Evolutionary conservation across 768 basidiomycete species (phyloP).

Genomic region (Rhodotorula babjevae): DNA sequence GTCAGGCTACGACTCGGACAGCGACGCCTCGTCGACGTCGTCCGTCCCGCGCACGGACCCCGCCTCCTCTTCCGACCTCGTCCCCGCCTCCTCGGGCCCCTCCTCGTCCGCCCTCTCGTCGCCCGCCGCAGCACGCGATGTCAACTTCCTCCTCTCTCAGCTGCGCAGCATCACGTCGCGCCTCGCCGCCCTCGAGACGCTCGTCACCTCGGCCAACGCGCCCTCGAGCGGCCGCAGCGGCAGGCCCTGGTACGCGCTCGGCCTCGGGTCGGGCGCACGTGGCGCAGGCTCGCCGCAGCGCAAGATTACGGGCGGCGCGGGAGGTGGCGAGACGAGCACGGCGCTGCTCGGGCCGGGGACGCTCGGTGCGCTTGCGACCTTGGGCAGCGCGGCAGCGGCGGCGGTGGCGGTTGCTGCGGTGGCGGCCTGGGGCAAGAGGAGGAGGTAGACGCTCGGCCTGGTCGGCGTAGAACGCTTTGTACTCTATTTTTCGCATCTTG

Average conservation of each 20-base stretch:
- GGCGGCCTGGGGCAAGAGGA: neutral
- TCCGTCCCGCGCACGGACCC: neutral
- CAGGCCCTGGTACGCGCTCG: neutral
- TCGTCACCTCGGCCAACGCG: conserved; percentile 1
- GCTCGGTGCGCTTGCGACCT: neutral
- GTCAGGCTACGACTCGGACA: neutral
- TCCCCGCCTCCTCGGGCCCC: too few relatives aligned
- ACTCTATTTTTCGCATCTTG: too few relatives aligned
- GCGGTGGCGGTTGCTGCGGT: conserved; percentile 18
- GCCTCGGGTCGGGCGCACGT: neutral
- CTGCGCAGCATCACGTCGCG: conserved; percentile 22
- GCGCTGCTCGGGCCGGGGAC: neutral
- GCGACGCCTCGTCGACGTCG: neutral
- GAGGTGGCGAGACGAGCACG: neutral
- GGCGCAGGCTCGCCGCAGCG: neutral
- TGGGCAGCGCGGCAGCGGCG: conserved; percentile 9
- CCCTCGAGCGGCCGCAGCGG: neutral
- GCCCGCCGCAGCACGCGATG: conserved; percentile 23
- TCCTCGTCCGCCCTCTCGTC: neutral
- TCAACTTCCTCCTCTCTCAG: conserved; percentile 27
- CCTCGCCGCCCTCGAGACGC: conserved; percentile 25
- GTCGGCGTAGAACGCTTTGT: too few relatives aligned
- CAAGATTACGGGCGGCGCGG: neutral
- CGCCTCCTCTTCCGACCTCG: neutral
- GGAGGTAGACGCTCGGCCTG: neutral